Percentiles rank a stretch among this genome's conserved stretches.
phyloP scores from a whole-genome alignment of 2,329 filamentous ascomycete genomes.

The Aspergillus sp. region DNA sequence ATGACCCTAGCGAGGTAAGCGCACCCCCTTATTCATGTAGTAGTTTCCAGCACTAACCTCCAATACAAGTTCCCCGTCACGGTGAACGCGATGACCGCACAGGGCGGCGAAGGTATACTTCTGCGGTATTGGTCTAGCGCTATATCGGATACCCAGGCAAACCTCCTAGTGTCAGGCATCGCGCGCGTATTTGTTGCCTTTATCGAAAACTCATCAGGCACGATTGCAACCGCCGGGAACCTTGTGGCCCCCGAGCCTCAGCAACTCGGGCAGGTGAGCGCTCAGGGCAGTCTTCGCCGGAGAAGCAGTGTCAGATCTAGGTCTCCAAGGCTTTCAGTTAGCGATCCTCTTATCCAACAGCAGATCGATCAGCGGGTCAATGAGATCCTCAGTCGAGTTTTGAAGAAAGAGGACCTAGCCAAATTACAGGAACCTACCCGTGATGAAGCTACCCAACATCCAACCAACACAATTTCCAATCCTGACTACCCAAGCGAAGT shows the following conservation, averaged over 20 bases:
- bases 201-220: constrained; percentile 26
- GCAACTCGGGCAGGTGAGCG: no score
- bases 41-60: constrained; percentile 9
- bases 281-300: constrained; percentile 17
- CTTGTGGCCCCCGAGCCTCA: no score
- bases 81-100: constrained; percentile 40
- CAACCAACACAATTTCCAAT: no score
- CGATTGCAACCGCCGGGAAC: no score
- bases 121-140: constrained; percentile 42
- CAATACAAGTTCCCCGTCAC: constrained; percentile 36
- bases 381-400: constrained; percentile 34
- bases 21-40: background rate
- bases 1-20: constrained; percentile 41
- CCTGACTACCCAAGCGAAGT: background rate
- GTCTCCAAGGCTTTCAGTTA: background rate
- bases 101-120: constrained; percentile 35
- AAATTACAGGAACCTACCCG: background rate
- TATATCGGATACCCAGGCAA: constrained; percentile 35
- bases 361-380: constrained; percentile 36
- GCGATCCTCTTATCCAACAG: constrained; percentile 14
- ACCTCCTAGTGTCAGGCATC: constrained; percentile 29
- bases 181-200: constrained; percentile 25
- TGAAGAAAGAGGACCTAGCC: constrained; percentile 30
- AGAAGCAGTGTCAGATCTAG: background rate
- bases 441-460: background rate